Evolutionary conservation across 2,329 filamentous ascomycete species (phyloP).

Genomic region (Hypoxylon sp.): DNA sequence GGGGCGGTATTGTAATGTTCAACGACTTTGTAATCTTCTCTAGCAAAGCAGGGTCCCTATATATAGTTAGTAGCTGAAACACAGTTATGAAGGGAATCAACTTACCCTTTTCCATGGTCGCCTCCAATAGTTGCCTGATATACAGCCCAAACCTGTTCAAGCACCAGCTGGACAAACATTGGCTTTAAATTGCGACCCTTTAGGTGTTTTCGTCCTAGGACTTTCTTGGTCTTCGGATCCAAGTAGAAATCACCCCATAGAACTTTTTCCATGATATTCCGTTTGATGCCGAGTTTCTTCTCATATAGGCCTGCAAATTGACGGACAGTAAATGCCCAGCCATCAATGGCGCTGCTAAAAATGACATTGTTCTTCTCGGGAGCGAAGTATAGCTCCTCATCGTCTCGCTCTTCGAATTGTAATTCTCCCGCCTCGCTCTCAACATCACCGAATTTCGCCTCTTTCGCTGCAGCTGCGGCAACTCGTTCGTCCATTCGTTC

Average conservation of each 20-base stretch:
- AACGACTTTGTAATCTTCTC: conserved; percentile 97
- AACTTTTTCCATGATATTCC: conserved; percentile 88
- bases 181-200: conserved; percentile 94
- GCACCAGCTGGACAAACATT: conserved; percentile 96
- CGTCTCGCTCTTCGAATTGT: conserved; percentile 90
- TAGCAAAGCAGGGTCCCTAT: conserved; percentile 80
- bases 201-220: conserved; percentile 90
- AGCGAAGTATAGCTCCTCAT: conserved; percentile 97
- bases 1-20: conserved; percentile 85
- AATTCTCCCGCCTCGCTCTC: conserved; percentile 70
- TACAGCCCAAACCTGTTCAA: conserved; percentile 96
- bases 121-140: conserved; percentile 92
- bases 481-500: conserved; percentile 91
- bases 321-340: conserved; percentile 98
- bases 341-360: conserved; percentile 96
- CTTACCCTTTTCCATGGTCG: conserved; percentile 83
- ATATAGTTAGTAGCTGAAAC: conserved; percentile 34
- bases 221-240: conserved; percentile 96
- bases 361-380: conserved; percentile 99
- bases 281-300: conserved; percentile 96
- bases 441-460: conserved; percentile 64
- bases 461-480: conserved; percentile 77
- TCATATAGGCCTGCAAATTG: conserved; percentile 96
- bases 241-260: conserved; percentile 98
- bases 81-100: conserved; percentile 48